Base-by-base conservation (phyloP, 306 rosid species). In the Malus sylvestris region DNA sequence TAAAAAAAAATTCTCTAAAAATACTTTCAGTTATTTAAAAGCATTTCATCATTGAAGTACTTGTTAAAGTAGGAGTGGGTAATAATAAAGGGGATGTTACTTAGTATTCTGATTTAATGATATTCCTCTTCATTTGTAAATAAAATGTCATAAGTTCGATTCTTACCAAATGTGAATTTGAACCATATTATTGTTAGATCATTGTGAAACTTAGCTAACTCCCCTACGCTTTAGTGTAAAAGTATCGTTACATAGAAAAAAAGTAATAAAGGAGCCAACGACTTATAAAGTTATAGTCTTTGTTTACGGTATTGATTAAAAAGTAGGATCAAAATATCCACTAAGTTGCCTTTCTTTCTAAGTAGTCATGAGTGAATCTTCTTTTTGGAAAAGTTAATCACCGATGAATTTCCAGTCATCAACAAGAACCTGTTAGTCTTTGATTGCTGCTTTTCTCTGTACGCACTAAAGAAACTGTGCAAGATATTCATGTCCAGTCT, bases 181-280 rank as follows among this genome's bases (percentile, higher is more conserved):
- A 38, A 38, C 0, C 0, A 38, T 38, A 38, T 38, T 38, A 38
- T 38, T 7, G 0, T 8, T 38, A 38, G 2, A 0, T 6, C 0
- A 38, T 38, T 0, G 8, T 38, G 0, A 38, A 0, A 7, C 0
- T 38, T 38, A 38, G 0, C 42, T 38, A 2, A 0, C 0, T 38
- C 2, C 0, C 0, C 0, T 7, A 38, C 1, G 0, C 2, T 0
- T 38, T 38, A 38, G 0, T 38, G 2, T 38, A 38, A 38, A 38
- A 38, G 10, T 38, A 38, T 38, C 0, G 9, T 7, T 38, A 7
- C 42, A 1, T 38, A 38, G 8, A 38, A 1, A 38, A 38, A 14
- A 57, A 51, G 57, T 20, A n/a, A 10, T 3, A n/a, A n/a, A n/a
- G 29, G 6, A 6, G 14, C 61, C 3, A 57, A 57, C 27, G 12